Base-by-base conservation (phyloP, 2,329 filamentous ascomycete species). In the Sclerotinia borealis region DNA sequence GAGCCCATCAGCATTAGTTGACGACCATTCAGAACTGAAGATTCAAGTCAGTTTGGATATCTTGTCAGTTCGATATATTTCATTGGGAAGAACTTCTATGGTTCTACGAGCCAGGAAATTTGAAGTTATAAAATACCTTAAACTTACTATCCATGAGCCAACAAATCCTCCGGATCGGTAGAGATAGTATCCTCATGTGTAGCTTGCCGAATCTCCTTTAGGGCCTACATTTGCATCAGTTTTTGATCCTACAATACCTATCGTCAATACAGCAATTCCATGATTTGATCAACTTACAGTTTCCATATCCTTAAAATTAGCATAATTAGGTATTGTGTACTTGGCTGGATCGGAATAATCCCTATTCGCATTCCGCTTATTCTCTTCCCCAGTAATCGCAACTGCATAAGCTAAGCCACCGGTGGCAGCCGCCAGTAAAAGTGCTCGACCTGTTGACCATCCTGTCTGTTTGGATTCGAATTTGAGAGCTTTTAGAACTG, bases 161-260 rank as follows among this genome's bases (percentile, higher is more conserved):
- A 78, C 48, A 88, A 76, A 68, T 87, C 85, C 17, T 88, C 85
- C 0, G 83, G 79, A 62, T 88, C 85, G 0, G 79, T 86, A 11
- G 84, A 87, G 45, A 88, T 83, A 51, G 85, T 80, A 65, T 86
- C 84, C 55, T 84, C 79, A 19, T 77, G 70, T 73, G 63, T 82
- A 80, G 72, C 68, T 77, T 67, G 63, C 74, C 80, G 80, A 62
- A 88, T 87, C 66, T 84, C 80, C 49, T 74, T 70, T 50, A 87
- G 75, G 0, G 85, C 84, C 85, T 86, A 65, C 37, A 51, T 45
- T n/a, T 43, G 41, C 48, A 59, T 51, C 43, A 63, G 19, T 6
- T 34, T 56, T 36, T 11, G 7, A 13, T 43, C 3, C 25, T 41
- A 43, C 17, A 43, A 52, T 36, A 8, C 15, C 1, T 7, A 49